Evolutionary conservation across 202 grass and related monocot genomes (phyloP), one percentile per base, ranked within the genome.

Genomic region (Dendrocalamus latiflorus): DNA sequence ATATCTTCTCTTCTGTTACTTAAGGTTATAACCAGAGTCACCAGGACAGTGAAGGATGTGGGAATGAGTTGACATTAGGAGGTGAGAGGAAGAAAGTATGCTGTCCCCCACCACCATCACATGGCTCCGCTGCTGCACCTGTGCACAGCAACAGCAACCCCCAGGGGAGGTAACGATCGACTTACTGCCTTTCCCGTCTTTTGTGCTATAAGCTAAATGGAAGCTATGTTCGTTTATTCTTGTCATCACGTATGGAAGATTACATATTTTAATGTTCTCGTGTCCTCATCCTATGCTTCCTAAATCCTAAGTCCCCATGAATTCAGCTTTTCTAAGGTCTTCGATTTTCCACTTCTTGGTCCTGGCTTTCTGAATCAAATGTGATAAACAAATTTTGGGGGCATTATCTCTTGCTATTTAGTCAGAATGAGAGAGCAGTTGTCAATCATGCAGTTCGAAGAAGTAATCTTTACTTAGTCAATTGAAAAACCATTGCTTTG

Each of bases 1-100:
- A 20, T 9, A 24, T 47, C 42, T 68, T 62, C 6, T 70, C 44
- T 21, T 30, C 0, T 64, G 54, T 74, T 8, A 0, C 33, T 26
- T 37, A 68, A 90, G 88, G 68, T 48, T 86, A 60, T 62, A 66
- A 44, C 22, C 68, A 81, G 84, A 55, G 62, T 38, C 60, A 74
- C 12, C 48, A 38, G 10, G 63, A 67, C 18, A 75, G 5, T 17
- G 74, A 68, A 70, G 86, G 42, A 59, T 75, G 84, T 61, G 59
- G 64, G 80, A 76, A 88, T 30, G 79, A 64, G 59, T 60, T 82
- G 67, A 77, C 65, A 73, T 67, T 86, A 49, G 83, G 72, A 77
- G 72, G 78, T 36, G 78, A 78, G 78, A 86, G 83, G 83, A 89
- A 89, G 88, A 86, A 89, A 86, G 88, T 72, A 45, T 86, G 77